Base-by-base conservation (phyloP, 371 early-diverging fungal genomes). In the Syncephalis fuscata region DNA sequence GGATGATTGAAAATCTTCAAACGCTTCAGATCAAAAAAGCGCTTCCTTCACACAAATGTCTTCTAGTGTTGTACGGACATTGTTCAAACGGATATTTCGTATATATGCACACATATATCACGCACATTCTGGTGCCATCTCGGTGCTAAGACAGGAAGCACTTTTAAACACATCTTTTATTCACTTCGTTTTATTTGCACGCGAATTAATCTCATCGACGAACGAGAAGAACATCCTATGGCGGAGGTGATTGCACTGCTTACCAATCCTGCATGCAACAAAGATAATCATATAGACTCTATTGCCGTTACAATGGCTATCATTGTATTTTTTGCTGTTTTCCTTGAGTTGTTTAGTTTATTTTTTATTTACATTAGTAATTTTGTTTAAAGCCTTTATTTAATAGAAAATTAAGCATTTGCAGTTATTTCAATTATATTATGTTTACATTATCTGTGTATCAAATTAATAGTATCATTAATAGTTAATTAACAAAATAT, bases 101-200 rank as follows among this genome's bases (percentile, higher is more conserved):
- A 83, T 91, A 22, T 88, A 85, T 53, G 88, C 85, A 2, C 92
- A 91, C 53, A 68, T 91, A 15, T 91, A 90, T 65, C 72, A 81
- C 55, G 68, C 80, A 37, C 92, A 91, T 58, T 82, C 80, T 46
- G 64, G 72, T 3, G 65, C 63, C 43, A 63, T 89, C 41, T 66
- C 70, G 19, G 68, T 65, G n/a, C 65, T 83, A 19, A 81, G 78
- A 4, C 77, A 83, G 45, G 87, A 82, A 45, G 76, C 82, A 9
- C 84, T 85, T 56, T 66, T 91, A 44, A 88, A 90, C 64, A 88
- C 90, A 9, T 70, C 71, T 50, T 89, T 88, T 63, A 85, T 84
- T 54, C 92, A 91, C 58, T 89, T 88, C 61, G 73, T 85, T 21
- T 67, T 76, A 20, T 89, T 91, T 62, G 82, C 78, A 39, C 71